Evolutionary conservation across 2,329 filamentous ascomycete species (phyloP).

Genomic region (Annulohypoxylon truncatum): DNA sequence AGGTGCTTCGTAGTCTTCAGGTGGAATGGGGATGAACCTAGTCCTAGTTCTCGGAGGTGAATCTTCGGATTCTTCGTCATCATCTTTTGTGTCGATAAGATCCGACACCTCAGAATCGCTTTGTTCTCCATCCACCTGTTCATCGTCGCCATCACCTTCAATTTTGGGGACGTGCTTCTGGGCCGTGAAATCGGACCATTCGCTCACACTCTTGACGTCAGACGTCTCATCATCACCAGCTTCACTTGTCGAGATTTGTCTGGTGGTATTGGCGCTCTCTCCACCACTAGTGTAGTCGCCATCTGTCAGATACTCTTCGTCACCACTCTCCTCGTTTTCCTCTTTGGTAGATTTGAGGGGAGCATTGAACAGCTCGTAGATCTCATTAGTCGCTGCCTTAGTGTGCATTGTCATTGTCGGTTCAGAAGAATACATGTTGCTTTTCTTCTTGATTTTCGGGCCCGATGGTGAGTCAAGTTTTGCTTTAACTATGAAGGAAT

Average conservation of each 20-base stretch:
- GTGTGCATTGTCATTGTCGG: constrained; percentile 99
- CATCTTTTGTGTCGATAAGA: constrained; percentile 39
- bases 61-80: constrained; percentile 50
- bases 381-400: constrained; percentile 93
- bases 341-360: constrained; percentile 66
- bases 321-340: constrained; percentile 58
- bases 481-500: constrained; percentile 76
- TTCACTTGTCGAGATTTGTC: constrained; percentile 66
- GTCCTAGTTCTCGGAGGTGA: constrained; percentile 69
- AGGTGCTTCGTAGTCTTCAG: constrained; percentile 86
- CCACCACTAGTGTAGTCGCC: constrained; percentile 84
- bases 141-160: constrained; percentile 48
- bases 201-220: constrained; percentile 75
- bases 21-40: constrained; percentile 81
- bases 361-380: constrained; percentile 96
- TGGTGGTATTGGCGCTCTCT: constrained; percentile 84
- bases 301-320: constrained; percentile 78
- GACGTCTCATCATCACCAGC: constrained; percentile 61
- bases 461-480: constrained; percentile 90
- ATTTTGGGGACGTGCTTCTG: constrained; percentile 74
- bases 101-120: constrained; percentile 48
- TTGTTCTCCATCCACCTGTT: constrained; percentile 52
- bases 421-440: constrained; percentile 68
- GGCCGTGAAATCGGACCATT: constrained; percentile 89
- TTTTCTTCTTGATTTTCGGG: constrained; percentile 85